A percentile compares a stretch with the other conserved stretches of the same genome.
phyloP scores from a whole-genome alignment of 2,329 filamentous ascomycete species.

The Colletotrichum sp. region DNA sequence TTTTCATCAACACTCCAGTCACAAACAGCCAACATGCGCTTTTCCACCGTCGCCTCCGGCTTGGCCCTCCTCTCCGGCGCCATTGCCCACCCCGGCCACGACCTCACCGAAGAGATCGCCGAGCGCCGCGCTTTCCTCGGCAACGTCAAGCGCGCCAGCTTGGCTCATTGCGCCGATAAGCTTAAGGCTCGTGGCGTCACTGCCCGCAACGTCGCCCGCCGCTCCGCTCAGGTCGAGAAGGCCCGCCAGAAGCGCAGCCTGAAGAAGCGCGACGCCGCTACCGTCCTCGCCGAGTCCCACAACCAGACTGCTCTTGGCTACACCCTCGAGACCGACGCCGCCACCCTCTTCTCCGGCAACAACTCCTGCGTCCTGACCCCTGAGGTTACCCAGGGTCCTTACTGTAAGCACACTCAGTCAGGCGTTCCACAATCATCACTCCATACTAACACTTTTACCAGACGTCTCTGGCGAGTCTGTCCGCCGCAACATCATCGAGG shows the following conservation, averaged over 20 bases:
- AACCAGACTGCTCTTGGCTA: conserved; percentile 36
- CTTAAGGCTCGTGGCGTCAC: conserved; percentile 53
- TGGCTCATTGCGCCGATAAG: conserved; percentile 51
- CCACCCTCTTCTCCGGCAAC: conserved; percentile 38
- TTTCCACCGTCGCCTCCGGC: conserved; percentile 16
- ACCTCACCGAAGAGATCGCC: conserved; percentile 50
- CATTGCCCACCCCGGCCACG: conserved; percentile 54
- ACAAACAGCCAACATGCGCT: conserved; percentile 1
- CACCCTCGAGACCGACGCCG: conserved; percentile 29
- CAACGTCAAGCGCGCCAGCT: conserved; percentile 42
- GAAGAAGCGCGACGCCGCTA: conserved; percentile 34
- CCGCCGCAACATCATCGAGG: conserved; percentile 44
- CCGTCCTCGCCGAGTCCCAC: conserved; percentile 37
- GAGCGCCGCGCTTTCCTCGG: conserved; percentile 53
- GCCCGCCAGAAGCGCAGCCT: conserved; percentile 43
- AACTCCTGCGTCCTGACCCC: conserved; percentile 50
- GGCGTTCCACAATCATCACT: background rate
- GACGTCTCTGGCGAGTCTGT: conserved; percentile 42
- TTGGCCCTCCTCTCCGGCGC: conserved; percentile 14
- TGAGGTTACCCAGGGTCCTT: conserved; percentile 54
- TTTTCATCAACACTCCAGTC: background rate
- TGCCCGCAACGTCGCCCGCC: conserved; percentile 48
- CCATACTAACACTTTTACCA: background rate
- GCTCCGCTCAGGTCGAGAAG: conserved; percentile 42
- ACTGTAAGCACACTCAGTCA: conserved; percentile 34